Conservation (phyloP, 495 filamentous ascomycete species). For the Chaetomium fimeti region DNA sequence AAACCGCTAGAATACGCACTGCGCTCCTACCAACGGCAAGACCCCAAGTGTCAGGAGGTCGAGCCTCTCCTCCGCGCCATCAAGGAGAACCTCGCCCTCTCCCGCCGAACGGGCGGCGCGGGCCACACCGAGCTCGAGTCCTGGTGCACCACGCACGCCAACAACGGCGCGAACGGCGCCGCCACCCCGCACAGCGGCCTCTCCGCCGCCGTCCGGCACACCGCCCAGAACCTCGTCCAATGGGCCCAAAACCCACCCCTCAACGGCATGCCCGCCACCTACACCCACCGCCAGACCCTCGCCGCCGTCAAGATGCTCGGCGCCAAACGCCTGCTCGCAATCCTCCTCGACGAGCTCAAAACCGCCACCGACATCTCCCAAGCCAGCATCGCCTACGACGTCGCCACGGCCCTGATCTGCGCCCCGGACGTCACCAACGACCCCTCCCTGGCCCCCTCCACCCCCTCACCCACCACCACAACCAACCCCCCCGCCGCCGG, state of each 20-base stretch:
- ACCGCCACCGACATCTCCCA: conserved; percentile 48
- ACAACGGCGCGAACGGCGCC: conserved; percentile 1
- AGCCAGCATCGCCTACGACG: conserved; percentile 67
- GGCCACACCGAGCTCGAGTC: conserved; percentile 71
- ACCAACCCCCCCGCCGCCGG: neutral
- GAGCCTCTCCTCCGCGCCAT: conserved; percentile 69
- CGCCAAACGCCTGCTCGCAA: conserved; percentile 57
- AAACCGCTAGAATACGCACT: conserved; percentile 74
- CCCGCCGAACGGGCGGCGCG: conserved; percentile 62
- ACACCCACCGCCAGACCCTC: conserved; percentile 75
- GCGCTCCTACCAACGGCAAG: conserved; percentile 64
- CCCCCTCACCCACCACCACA: conserved; percentile 28
- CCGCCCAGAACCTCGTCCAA: conserved; percentile 64
- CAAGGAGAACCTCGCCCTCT: conserved; percentile 62
- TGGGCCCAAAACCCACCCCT: conserved; percentile 69
- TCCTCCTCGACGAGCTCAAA: conserved; percentile 71
- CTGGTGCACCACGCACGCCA: conserved; percentile 57
- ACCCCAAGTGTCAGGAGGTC: conserved; percentile 66
- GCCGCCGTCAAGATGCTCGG: conserved; percentile 68
- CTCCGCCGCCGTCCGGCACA: conserved; percentile 58
- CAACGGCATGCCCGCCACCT: conserved; percentile 66
- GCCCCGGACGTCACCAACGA: conserved; percentile 57
- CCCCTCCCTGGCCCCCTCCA: conserved; percentile 40
- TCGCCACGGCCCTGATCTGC: conserved; percentile 70
- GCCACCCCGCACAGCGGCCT: conserved; percentile 57